A percentile compares a stretch with the other conserved stretches of the same genome.
These are phyloP conservation scores for Colletotrichum sojae DNA, from an alignment of 2,329 filamentous ascomycete species.

Conservation along the genomic window DNA sequence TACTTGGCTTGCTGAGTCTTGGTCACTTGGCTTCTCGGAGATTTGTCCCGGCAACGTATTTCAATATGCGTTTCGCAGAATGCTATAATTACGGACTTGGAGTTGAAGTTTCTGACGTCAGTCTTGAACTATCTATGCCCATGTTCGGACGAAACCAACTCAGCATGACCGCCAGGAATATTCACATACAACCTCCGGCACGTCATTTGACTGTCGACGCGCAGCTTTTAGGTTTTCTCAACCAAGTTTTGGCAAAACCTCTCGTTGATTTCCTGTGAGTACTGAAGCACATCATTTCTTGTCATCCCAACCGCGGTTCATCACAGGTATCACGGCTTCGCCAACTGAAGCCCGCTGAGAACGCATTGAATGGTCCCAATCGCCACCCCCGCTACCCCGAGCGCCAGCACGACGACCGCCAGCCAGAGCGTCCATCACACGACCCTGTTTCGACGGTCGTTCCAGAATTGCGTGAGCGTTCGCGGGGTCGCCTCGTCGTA, in stretches of 20 bases:
- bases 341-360: background rate
- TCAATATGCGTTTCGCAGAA: too few relatives aligned
- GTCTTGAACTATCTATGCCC: background rate
- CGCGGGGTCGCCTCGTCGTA: background rate
- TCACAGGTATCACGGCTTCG: background rate
- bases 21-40: too few relatives aligned
- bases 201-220: background rate
- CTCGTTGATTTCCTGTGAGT: too few relatives aligned
- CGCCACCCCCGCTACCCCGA: too few relatives aligned
- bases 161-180: background rate
- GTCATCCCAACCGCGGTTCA: too few relatives aligned
- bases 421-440: too few relatives aligned
- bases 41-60: too few relatives aligned
- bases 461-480: background rate
- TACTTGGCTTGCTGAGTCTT: background rate
- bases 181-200: background rate
- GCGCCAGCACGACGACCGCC: too few relatives aligned
- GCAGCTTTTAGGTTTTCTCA: background rate
- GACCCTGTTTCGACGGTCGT: background rate
- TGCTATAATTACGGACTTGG: too few relatives aligned
- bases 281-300: too few relatives aligned
- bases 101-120: background rate
- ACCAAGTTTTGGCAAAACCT: background rate
- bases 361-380: background rate
- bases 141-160: background rate